Percentiles rank a stretch among this genome's conserved stretches.
phyloP scores from a whole-genome alignment of 129 eudicot genomes.

The Smallanthus sonchifolius region DNA sequence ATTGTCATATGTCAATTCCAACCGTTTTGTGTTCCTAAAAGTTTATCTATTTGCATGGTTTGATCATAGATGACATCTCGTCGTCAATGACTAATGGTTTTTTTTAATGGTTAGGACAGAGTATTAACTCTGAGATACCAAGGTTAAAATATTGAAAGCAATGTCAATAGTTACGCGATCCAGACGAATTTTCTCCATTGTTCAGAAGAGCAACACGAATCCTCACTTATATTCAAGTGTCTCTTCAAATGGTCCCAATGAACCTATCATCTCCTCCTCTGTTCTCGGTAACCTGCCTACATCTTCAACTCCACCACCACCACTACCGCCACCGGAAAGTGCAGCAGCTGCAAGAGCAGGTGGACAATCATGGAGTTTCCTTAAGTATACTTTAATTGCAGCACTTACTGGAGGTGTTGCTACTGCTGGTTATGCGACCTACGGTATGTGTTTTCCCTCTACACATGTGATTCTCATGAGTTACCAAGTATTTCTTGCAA shows the following conservation, averaged over 20 bases:
- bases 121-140: neutral
- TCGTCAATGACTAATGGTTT: neutral
- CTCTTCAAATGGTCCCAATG: slow-evolving; percentile 40
- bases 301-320: slow-evolving; percentile 33
- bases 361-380: slow-evolving; percentile 46
- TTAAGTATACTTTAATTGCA: slow-evolving; percentile 51
- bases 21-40: neutral
- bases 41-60: slow-evolving; percentile 6
- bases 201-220: slow-evolving; percentile 31
- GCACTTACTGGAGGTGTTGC: slow-evolving; percentile 65
- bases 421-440: slow-evolving; percentile 73
- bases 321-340: slow-evolving; percentile 32
- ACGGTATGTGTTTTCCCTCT: slow-evolving; percentile 42
- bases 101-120: neutral
- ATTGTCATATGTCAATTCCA: neutral
- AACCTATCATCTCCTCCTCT: slow-evolving; percentile 39
- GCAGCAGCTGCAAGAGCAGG: slow-evolving; percentile 22
- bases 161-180: slow-evolving; percentile 59
- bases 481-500: neutral
- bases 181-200: slow-evolving; percentile 35
- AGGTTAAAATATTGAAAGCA: slow-evolving; percentile 13
- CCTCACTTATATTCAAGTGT: slow-evolving; percentile 39
- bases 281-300: slow-evolving; percentile 18
- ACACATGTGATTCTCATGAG: neutral
- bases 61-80: neutral